Conservation (phyloP, 2,329 filamentous ascomycete species). For the Penicillium sclerotiorum region DNA sequence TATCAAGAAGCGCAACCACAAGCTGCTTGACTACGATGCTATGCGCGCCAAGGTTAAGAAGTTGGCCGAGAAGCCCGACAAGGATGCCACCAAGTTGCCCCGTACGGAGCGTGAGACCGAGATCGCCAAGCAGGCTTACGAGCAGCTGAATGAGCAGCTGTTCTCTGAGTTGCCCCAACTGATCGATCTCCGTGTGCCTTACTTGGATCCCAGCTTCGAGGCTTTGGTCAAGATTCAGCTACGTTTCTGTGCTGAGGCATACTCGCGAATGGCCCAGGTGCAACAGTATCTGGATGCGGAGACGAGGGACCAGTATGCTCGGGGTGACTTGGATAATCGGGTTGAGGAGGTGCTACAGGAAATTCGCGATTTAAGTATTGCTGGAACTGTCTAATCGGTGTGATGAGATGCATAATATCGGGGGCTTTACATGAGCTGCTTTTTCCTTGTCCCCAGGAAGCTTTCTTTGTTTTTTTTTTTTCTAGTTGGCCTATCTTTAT, state of each 20-base stretch:
- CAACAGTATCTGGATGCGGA: constrained; percentile 97
- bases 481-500: no score
- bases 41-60: constrained; percentile 96
- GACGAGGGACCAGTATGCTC: constrained; percentile 92
- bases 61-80: constrained; percentile 96
- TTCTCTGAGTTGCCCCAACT: constrained; percentile 91
- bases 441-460: constrained; percentile 17
- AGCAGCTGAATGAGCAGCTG: constrained; percentile 95
- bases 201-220: constrained; percentile 95
- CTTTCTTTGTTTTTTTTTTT: no score
- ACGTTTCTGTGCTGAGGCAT: constrained; percentile 96
- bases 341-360: constrained; percentile 97
- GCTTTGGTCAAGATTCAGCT: constrained; percentile 98
- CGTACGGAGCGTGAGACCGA: constrained; percentile 95
- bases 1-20: constrained; percentile 98
- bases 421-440: constrained; percentile 12
- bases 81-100: constrained; percentile 94
- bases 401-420: not conserved
- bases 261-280: constrained; percentile 97
- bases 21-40: constrained; percentile 96
- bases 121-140: constrained; percentile 89
- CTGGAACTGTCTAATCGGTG: constrained; percentile 61
- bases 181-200: constrained; percentile 94
- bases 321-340: constrained; percentile 84
- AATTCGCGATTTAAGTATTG: constrained; percentile 94